phyloP scores from a whole-genome alignment of 2,329 filamentous ascomycete species.

The Diaporthe citriasiana region DNA sequence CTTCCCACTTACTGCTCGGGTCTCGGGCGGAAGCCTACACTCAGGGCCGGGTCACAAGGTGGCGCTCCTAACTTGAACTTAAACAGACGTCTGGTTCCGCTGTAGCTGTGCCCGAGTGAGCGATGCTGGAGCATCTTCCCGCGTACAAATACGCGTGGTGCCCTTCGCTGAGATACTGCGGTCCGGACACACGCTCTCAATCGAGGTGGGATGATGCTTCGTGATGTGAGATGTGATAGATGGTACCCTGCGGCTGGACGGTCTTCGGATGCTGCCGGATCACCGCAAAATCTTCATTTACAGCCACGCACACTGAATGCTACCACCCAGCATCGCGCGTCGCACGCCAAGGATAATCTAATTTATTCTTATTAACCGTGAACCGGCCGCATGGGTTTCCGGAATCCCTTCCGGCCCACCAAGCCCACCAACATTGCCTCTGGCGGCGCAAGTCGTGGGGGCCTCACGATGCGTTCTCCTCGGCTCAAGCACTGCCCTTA shows the following conservation, averaged over 20 bases:
- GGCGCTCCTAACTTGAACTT: background rate
- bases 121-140: too few relatives aligned
- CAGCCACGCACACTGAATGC: background rate
- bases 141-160: background rate
- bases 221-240: conserved; percentile 1
- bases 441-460: background rate
- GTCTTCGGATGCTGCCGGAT: conserved; percentile 33
- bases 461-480: background rate
- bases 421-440: background rate
- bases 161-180: too few relatives aligned
- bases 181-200: background rate
- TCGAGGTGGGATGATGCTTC: background rate
- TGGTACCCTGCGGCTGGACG: conserved; percentile 15
- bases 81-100: too few relatives aligned
- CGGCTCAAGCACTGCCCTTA: background rate
- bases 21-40: background rate
- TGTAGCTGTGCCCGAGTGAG: background rate
- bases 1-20: background rate
- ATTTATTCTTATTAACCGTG: conserved; percentile 31
- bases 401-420: conserved; percentile 16
- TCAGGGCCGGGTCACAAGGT: background rate
- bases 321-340: conserved; percentile 5
- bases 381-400: conserved; percentile 10
- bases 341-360: background rate
- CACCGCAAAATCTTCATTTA: conserved; percentile 16